Evolutionary conservation across 2,329 filamentous ascomycete genomes (phyloP).

Genomic region (Neonectria neomacrospora): DNA sequence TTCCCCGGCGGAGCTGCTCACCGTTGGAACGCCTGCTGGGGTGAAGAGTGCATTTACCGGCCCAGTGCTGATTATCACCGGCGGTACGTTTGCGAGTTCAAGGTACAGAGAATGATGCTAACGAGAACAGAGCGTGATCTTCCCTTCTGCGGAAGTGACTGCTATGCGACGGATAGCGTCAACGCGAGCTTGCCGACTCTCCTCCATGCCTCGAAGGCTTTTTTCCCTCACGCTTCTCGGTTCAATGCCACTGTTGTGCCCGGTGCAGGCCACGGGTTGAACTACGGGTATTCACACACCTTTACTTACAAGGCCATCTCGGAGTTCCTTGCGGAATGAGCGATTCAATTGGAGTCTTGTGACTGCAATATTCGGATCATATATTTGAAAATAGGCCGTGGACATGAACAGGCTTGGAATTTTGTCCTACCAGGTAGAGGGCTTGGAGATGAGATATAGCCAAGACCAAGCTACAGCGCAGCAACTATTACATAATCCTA

Average conservation of each 20-base stretch:
- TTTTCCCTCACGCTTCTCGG: constrained; percentile 57
- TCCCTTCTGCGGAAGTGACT: constrained; percentile 72
- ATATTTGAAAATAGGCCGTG: neutral
- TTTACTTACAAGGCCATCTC: constrained; percentile 51
- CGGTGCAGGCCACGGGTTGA: constrained; percentile 62
- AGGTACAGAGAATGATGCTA: constrained; percentile 20
- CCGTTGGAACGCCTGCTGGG: constrained; percentile 55
- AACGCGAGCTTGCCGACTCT: constrained; percentile 52
- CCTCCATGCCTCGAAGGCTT: constrained; percentile 53
- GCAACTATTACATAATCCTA: neutral
- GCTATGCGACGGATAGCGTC: constrained; percentile 56
- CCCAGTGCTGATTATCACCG: constrained; percentile 69
- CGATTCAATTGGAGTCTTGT: neutral
- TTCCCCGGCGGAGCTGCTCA: constrained; percentile 68
- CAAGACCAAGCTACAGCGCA: neutral
- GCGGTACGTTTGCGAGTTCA: constrained; percentile 51
- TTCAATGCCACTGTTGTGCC: constrained; percentile 67
- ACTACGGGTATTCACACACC: constrained; percentile 54
- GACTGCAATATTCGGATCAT: no score
- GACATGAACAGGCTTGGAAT: neutral
- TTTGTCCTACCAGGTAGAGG: neutral
- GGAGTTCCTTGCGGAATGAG: constrained; percentile 49
- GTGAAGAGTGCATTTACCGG: constrained; percentile 57
- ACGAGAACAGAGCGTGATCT: constrained; percentile 55
- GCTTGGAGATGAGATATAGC: neutral